Conservation (phyloP, 306 rosid genomes). For the Citrullus mucosospermus region DNA sequence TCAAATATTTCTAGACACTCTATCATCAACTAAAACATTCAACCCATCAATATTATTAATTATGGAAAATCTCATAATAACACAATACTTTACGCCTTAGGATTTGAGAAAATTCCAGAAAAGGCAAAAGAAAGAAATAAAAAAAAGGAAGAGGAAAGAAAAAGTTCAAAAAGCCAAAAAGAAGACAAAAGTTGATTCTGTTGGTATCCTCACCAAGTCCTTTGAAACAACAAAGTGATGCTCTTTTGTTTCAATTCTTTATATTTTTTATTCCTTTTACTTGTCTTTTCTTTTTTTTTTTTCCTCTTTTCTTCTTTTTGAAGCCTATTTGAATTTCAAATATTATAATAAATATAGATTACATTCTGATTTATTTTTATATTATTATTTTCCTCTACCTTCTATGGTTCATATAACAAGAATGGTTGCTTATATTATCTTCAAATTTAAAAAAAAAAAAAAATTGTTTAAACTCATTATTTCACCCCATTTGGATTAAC, state of each 20-base stretch:
- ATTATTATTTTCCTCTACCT: too few relatives aligned
- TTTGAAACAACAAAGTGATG: background rate
- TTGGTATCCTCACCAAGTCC: background rate
- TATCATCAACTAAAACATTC: too few relatives aligned
- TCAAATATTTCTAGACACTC: too few relatives aligned
- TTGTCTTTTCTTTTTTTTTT: too few relatives aligned
- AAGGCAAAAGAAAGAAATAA: background rate
- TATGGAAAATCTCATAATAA: background rate
- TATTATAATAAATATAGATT: background rate
- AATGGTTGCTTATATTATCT: too few relatives aligned
- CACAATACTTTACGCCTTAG: background rate
- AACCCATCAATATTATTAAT: too few relatives aligned
- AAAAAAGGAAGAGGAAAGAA: too few relatives aligned
- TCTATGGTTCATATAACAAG: too few relatives aligned
- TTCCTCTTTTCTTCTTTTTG: background rate
- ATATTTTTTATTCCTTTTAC: background rate
- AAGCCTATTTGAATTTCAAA: background rate
- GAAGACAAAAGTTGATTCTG: background rate
- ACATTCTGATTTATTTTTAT: too few relatives aligned
- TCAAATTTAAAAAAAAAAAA: too few relatives aligned
- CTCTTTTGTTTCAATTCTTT: background rate
- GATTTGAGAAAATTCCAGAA: background rate
- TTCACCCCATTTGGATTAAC: too few relatives aligned
- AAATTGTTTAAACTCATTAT: too few relatives aligned
- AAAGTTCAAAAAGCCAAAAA: background rate